Evolutionary conservation across 805 yeast species (phyloP).

Genomic region (Metschnikowia reukaufii): DNA sequence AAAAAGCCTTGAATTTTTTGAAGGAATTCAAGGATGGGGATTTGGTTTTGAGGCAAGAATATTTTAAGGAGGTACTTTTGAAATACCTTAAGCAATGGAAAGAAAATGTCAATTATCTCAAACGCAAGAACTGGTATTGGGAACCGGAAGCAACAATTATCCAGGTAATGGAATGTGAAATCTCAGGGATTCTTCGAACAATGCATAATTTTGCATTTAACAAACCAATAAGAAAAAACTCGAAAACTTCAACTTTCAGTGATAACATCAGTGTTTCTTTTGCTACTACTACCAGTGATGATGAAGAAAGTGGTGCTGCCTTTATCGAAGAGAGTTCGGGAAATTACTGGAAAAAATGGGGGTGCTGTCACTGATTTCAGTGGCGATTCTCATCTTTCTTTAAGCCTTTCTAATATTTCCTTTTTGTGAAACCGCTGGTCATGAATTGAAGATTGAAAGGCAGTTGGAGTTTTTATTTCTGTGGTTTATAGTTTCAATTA

Average conservation of each 20-base stretch:
- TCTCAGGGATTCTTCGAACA: neutral
- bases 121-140: constrained; percentile 3
- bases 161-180: neutral
- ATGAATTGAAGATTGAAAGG: too few species aligned
- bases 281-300: too few species aligned
- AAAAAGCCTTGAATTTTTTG: neutral
- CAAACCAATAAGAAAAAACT: too few species aligned
- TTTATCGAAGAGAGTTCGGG: neutral
- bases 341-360: neutral
- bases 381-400: too few species aligned
- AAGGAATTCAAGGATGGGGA: neutral
- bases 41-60: neutral
- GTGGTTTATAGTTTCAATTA: neutral
- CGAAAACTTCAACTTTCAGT: too few species aligned
- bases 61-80: neutral
- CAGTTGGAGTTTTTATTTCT: too few species aligned
- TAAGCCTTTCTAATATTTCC: too few species aligned
- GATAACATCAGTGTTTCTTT: too few species aligned
- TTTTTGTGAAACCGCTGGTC: too few species aligned
- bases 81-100: neutral
- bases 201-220: neutral
- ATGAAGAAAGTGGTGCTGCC: neutral
- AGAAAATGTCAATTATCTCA: neutral
- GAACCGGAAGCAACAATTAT: neutral
- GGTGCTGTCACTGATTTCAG: neutral